Evolutionary conservation across 73 alveolate species (phyloP).

Genomic region (Tetrahymena malaccensis): DNA sequence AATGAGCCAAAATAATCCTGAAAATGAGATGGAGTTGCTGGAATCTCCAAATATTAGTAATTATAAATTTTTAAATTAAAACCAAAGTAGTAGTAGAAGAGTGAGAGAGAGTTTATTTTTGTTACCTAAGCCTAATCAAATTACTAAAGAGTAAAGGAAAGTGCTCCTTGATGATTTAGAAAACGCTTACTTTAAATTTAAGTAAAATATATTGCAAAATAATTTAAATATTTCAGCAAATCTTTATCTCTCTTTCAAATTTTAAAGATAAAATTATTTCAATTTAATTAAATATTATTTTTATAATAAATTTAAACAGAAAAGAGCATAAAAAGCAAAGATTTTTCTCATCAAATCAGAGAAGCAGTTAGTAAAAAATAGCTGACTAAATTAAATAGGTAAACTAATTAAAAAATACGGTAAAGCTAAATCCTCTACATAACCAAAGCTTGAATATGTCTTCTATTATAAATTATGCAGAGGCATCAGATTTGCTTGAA

Average conservation of each 20-base stretch:
- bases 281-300: not conserved
- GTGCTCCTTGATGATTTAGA: not conserved
- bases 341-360: not conserved
- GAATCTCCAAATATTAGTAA: not conserved
- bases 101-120: not conserved
- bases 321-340: not conserved
- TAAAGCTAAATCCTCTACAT: not conserved
- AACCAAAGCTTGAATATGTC: not conserved
- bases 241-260: not conserved
- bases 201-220: too few species aligned
- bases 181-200: not conserved
- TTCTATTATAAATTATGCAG: not conserved
- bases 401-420: not conserved
- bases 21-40: not conserved
- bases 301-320: not conserved
- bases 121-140: not conserved
- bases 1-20: not conserved
- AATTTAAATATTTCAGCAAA: not conserved
- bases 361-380: not conserved
- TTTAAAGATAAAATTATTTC: not conserved
- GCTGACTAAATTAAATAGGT: not conserved
- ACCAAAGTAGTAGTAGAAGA: not conserved
- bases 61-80: not conserved
- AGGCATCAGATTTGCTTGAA: not conserved
- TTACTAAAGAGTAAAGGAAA: not conserved